Evolutionary conservation across 2,329 filamentous ascomycete genomes (phyloP).

Genomic region (Fusarium sp.): DNA sequence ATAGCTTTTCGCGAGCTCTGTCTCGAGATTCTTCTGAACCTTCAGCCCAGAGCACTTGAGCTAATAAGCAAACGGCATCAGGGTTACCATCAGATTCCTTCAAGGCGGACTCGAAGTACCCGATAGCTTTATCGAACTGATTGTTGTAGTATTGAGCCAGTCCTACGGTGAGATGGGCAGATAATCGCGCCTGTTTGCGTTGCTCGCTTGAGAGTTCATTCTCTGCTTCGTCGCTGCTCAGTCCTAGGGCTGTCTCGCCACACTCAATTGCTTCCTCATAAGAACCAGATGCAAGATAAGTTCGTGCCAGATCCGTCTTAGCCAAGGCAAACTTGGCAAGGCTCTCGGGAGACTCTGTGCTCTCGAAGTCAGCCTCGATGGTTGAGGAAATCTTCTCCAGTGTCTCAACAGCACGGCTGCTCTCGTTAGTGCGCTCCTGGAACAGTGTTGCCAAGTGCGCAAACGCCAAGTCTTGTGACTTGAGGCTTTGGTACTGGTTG

Average conservation of each 20-base stretch:
- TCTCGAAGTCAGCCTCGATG: slow-evolving; percentile 86
- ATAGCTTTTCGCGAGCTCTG: slow-evolving; percentile 82
- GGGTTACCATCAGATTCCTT: slow-evolving; percentile 80
- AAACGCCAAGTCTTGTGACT: slow-evolving; percentile 76
- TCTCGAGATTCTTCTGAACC: slow-evolving; percentile 79
- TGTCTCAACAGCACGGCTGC: slow-evolving; percentile 69
- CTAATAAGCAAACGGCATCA: slow-evolving; percentile 86
- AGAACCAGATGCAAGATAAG: slow-evolving; percentile 75
- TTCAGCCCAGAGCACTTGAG: slow-evolving; percentile 93
- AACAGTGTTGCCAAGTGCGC: slow-evolving; percentile 84
- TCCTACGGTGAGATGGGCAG: slow-evolving; percentile 86
- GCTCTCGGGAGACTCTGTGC: slow-evolving; percentile 78
- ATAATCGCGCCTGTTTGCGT: slow-evolving; percentile 78
- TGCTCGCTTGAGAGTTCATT: slow-evolving; percentile 73
- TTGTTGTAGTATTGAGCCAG: slow-evolving; percentile 81
- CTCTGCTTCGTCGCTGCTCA: slow-evolving; percentile 78
- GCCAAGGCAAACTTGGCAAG: slow-evolving; percentile 83
- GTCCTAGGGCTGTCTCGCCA: slow-evolving; percentile 81
- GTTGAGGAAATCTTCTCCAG: slow-evolving; percentile 74
- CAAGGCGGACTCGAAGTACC: slow-evolving; percentile 83
- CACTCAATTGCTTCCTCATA: slow-evolving; percentile 80
- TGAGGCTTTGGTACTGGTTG: slow-evolving; percentile 79
- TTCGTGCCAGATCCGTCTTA: slow-evolving; percentile 88
- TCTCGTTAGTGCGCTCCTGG: slow-evolving; percentile 81
- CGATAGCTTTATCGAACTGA: slow-evolving; percentile 75